A percentile compares a stretch with the other conserved stretches of the same genome.
These are phyloP conservation scores for Saccharomycopsis capsularis DNA, from an alignment of 805 yeast species.

Conservation along the genomic window DNA sequence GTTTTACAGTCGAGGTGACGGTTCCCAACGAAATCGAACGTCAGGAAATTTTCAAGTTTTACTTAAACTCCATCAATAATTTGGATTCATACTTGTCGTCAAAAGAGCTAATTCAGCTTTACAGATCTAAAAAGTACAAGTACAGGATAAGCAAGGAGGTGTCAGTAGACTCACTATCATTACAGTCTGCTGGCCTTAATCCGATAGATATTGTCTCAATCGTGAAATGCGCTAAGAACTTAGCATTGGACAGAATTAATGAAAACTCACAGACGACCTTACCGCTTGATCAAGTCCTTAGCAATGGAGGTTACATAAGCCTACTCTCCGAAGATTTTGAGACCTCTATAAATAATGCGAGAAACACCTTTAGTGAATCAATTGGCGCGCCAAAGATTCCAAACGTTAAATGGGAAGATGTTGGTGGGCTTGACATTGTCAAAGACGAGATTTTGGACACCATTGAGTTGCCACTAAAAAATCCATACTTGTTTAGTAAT, in stretches of 20 bases:
- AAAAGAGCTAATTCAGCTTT: neutral
- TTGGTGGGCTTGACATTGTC: slow-evolving; percentile 87
- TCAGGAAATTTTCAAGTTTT: slow-evolving; percentile 47
- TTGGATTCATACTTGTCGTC: neutral
- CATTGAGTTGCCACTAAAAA: slow-evolving; percentile 89
- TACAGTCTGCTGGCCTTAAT: slow-evolving; percentile 88
- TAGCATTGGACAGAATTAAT: slow-evolving; percentile 44
- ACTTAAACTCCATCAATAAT: slow-evolving; percentile 32
- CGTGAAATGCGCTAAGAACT: slow-evolving; percentile 53
- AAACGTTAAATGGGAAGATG: slow-evolving; percentile 92
- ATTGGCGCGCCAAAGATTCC: slow-evolving; percentile 97
- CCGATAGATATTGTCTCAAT: slow-evolving; percentile 76
- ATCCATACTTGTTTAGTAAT: slow-evolving; percentile 79
- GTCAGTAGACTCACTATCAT: slow-evolving; percentile 49
- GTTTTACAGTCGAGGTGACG: slow-evolving; percentile 67
- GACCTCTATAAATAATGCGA: slow-evolving; percentile 67
- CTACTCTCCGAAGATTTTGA: slow-evolving; percentile 58
- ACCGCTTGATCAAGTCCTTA: slow-evolving; percentile 33
- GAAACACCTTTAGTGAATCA: slow-evolving; percentile 84
- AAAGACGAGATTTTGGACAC: slow-evolving; percentile 93
- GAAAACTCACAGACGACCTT: slow-evolving; percentile 10
- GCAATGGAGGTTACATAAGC: slow-evolving; percentile 49
- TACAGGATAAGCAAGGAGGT: slow-evolving; percentile 41
- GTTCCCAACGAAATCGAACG: slow-evolving; percentile 82
- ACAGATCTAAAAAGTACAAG: neutral